Percentiles rank a stretch among this genome's conserved stretches.
phyloP scores from a whole-genome alignment of 306 rosid species.

The Parietaria judaica region DNA sequence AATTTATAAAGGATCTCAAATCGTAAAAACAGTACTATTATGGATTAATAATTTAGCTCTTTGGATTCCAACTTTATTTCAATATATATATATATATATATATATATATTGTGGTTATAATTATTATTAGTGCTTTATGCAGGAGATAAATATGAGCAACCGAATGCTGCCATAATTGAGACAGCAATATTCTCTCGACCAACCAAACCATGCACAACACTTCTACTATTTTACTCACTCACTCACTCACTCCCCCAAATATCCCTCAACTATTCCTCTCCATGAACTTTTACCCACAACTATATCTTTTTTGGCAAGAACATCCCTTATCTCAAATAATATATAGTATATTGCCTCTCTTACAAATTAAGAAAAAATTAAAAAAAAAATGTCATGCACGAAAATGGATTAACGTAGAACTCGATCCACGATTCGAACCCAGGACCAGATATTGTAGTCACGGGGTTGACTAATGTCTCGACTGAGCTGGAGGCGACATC shows the following conservation, averaged over 20 bases:
- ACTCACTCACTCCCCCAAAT: neutral
- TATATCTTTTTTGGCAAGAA: too few species aligned
- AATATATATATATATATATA: neutral
- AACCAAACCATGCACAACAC: constrained; percentile 29
- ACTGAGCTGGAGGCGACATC: too few species aligned
- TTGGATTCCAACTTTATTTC: constrained; percentile 1
- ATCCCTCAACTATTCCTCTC: too few species aligned
- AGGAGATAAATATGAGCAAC: neutral
- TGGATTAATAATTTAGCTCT: neutral
- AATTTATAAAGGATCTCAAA: neutral
- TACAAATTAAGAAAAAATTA: too few species aligned
- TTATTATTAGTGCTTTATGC: neutral
- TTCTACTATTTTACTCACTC: constrained; percentile 6
- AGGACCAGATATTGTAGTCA: too few species aligned
- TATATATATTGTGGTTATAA: neutral
- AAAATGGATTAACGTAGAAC: too few species aligned
- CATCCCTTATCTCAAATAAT: too few species aligned
- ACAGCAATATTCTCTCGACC: constrained; percentile 37
- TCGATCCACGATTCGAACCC: too few species aligned
- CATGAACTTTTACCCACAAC: too few species aligned
- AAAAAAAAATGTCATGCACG: too few species aligned
- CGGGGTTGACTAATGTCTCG: too few species aligned
- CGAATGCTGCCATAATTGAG: constrained; percentile 31
- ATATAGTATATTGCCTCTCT: too few species aligned
- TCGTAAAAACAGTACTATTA: neutral